A percentile compares a stretch with the other conserved stretches of the same genome.
Conservation (phyloP, 768 basidiomycete genomes). For the Cystoderma amianthinum region DNA sequence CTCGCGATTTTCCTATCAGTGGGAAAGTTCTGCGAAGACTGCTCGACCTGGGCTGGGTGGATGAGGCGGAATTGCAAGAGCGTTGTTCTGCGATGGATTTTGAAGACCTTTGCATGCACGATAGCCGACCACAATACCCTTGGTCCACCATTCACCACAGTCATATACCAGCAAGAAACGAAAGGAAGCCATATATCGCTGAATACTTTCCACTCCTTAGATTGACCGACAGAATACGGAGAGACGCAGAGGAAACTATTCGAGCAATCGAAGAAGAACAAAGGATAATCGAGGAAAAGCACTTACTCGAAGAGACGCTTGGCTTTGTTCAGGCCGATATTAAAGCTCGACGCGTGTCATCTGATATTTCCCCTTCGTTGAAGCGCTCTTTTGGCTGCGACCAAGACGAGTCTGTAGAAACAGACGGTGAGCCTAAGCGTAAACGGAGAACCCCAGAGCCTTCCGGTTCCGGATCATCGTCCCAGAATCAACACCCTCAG, state of each 20-base stretch:
- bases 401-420: background rate
- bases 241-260: background rate
- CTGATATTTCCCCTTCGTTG: background rate
- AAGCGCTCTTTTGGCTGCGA: background rate
- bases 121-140: conserved; percentile 8
- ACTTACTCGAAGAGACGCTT: background rate
- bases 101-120: conserved; percentile 21
- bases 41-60: conserved; percentile 31
- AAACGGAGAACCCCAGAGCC: background rate
- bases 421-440: background rate
- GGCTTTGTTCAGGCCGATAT: background rate
- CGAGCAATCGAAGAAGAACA: background rate
- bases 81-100: conserved; percentile 26
- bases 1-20: conserved; percentile 21
- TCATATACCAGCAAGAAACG: background rate
- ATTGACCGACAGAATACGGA: background rate
- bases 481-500: background rate
- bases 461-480: background rate
- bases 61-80: conserved; percentile 19
- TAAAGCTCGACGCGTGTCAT: no score
- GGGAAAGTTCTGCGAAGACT: conserved; percentile 31
- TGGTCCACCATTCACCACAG: background rate
- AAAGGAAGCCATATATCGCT: background rate
- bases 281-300: background rate
- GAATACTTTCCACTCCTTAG: background rate